phyloP scores from a whole-genome alignment of 1,139 yeast species.

The Pichia kudriavzevii region DNA sequence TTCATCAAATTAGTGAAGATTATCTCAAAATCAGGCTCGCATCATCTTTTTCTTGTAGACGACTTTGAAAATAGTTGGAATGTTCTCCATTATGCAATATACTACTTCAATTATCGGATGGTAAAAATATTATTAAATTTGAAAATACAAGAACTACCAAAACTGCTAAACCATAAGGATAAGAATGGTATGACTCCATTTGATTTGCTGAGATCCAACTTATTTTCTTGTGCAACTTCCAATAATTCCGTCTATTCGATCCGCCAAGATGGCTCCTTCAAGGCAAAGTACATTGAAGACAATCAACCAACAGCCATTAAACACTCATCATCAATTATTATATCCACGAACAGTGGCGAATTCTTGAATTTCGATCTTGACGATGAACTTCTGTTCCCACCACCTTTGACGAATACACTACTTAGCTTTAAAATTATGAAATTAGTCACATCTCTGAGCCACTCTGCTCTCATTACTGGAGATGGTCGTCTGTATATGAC shows the following conservation, averaged over 20 bases:
- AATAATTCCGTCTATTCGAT: constrained; percentile 3
- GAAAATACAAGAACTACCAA: constrained; percentile 25
- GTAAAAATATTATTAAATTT: constrained; percentile 40
- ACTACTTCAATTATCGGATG: constrained; percentile 50
- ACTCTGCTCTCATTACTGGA: constrained; percentile 12
- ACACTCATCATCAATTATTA: constrained; percentile 5
- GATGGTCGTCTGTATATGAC: constrained; percentile 33
- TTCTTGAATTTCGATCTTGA: constrained; percentile 1
- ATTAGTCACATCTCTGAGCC: constrained; percentile 8
- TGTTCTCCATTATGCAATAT: constrained; percentile 64
- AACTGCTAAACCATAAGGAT: constrained; percentile 53
- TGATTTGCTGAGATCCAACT: constrained; percentile 36
- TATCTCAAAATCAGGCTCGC: constrained; percentile 34
- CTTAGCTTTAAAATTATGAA: constrained; percentile 3
- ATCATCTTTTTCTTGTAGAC: constrained; percentile 31
- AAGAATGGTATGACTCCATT: constrained; percentile 59
- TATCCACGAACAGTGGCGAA: constrained; percentile 9
- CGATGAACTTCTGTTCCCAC: constrained; percentile 8
- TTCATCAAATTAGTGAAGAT: constrained; percentile 38
- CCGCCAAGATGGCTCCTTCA: constrained; percentile 8
- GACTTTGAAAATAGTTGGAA: constrained; percentile 86
- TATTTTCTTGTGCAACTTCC: constrained; percentile 5
- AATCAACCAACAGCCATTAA: background rate
- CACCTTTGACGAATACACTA: constrained; percentile 8
- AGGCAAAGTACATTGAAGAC: background rate